Evolutionary conservation across 192 early-diverging fungal genomes (phyloP).

Genomic region (Coemansia sp.): DNA sequence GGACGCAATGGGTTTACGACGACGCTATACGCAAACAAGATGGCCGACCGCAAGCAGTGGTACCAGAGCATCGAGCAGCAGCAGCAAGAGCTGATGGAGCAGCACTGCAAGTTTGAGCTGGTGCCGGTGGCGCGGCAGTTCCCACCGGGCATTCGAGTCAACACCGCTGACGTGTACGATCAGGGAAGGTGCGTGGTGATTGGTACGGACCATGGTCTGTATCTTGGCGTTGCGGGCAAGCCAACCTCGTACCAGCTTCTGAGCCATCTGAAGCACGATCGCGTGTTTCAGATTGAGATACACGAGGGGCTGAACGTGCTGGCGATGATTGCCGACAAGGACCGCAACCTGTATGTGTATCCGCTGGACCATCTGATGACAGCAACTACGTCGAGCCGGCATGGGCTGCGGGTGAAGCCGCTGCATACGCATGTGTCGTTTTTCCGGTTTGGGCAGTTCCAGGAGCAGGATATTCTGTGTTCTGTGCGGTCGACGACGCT

Average conservation of each 20-base stretch:
- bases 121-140: slow-evolving; percentile 49
- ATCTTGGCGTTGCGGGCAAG: slow-evolving; percentile 62
- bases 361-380: slow-evolving; percentile 56
- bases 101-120: slow-evolving; percentile 52
- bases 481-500: slow-evolving; percentile 72
- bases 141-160: slow-evolving; percentile 49
- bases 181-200: slow-evolving; percentile 66
- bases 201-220: slow-evolving; percentile 85
- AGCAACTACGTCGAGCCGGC: slow-evolving; percentile 26
- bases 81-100: slow-evolving; percentile 51
- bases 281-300: slow-evolving; percentile 84
- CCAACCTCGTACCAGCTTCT: slow-evolving; percentile 53
- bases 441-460: slow-evolving; percentile 65
- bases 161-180: slow-evolving; percentile 56
- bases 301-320: slow-evolving; percentile 76
- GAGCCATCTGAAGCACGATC: slow-evolving; percentile 65
- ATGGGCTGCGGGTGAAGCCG: slow-evolving; percentile 44
- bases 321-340: slow-evolving; percentile 76
- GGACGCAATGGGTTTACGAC: slow-evolving; percentile 67
- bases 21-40: slow-evolving; percentile 72
- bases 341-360: slow-evolving; percentile 56
- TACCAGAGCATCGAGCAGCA: slow-evolving; percentile 67
- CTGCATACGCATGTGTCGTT: slow-evolving; percentile 66
- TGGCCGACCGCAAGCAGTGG: slow-evolving; percentile 78
- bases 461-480: slow-evolving; percentile 62